These are phyloP conservation scores for Colletotrichum costaricense DNA, from an alignment of 2,329 filamentous ascomycete species.

Conservation along the genomic window DNA sequence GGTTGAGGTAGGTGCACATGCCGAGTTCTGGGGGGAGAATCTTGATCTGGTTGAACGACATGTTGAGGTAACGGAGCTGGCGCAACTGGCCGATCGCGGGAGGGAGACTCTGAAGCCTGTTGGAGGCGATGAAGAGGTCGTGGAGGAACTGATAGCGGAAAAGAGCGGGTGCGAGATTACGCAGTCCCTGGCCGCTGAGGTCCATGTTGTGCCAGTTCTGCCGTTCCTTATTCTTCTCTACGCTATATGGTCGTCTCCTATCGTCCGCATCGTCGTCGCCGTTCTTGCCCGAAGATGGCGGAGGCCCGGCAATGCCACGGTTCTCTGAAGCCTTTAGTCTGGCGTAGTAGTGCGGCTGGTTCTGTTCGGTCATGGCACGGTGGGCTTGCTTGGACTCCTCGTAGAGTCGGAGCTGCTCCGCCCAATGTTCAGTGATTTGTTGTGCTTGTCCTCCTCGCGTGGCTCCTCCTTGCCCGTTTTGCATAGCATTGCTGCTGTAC, in stretches of 20 bases:
- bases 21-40: conserved; percentile 90
- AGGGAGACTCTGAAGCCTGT: conserved; percentile 86
- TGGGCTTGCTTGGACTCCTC: conserved; percentile 81
- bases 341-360: conserved; percentile 78
- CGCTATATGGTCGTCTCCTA: conserved; percentile 71
- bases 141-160: conserved; percentile 92
- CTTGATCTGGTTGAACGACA: conserved; percentile 87
- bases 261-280: conserved; percentile 67
- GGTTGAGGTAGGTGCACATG: conserved; percentile 94
- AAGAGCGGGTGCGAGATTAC: conserved; percentile 81
- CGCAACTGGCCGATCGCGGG: conserved; percentile 84
- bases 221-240: conserved; percentile 73
- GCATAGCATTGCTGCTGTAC: conserved; percentile 64
- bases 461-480: conserved; percentile 66
- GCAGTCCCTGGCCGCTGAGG: conserved; percentile 93
- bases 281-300: conserved; percentile 59
- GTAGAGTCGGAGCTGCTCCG: conserved; percentile 84
- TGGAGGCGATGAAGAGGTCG: conserved; percentile 93
- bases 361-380: conserved; percentile 76
- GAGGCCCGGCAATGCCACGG: conserved; percentile 70
- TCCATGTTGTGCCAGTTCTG: conserved; percentile 95
- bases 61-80: conserved; percentile 84
- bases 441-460: conserved; percentile 63
- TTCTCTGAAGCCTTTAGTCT: conserved; percentile 77
- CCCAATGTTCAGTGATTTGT: conserved; percentile 79